Base-by-base conservation (phyloP, 2,329 filamentous ascomycete genomes). In the Myriosclerotinia curreyana region DNA sequence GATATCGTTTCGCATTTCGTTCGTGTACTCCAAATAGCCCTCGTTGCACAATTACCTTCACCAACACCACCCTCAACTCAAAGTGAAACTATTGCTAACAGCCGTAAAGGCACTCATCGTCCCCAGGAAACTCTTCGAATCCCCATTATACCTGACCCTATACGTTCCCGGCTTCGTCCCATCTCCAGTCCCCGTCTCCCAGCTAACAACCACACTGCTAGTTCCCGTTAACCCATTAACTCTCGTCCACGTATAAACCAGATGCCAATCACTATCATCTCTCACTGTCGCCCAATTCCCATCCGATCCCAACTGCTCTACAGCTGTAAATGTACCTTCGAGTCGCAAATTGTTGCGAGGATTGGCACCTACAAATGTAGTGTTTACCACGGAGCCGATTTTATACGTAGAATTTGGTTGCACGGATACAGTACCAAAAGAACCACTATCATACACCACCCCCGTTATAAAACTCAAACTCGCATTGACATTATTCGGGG, bases 281-380 rank as follows among this genome's bases (percentile, higher is more conserved):
- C 86, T 81, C 5, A 96, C 83, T 44, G 79, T 80, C 14, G 76
- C 78, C 93, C 92, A 96, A 0, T 63, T 72, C 46, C 70, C 70
- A 38, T 80, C 74, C 2, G 14, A 11, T 53, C 83, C 65, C 7
- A 70, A 34, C 71, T 79, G 80, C 78, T 97, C 92, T 0, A 97
- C 83, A 0, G 89, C 84, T 0, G 88, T 87, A 75, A 86, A 97
- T 0, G 92, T 96, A 2, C 81, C 82, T 71, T 91, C 92, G 1
- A 91, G 84, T 0, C 87, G 83, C 38, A 96, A 83, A 69, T 96
- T 90, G 75, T 97, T 97, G 31, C 94, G 83, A 17, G 93, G 94
- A 72, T 96, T 96, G 0, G 93, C 92, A 17, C 87, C 93, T 2
- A 93, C 85, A 75, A 97, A 97, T 0, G 81, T 86, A 0, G 82